Conservation (phyloP, 2,329 filamentous ascomycete species). For the Huntiella omanensis region DNA sequence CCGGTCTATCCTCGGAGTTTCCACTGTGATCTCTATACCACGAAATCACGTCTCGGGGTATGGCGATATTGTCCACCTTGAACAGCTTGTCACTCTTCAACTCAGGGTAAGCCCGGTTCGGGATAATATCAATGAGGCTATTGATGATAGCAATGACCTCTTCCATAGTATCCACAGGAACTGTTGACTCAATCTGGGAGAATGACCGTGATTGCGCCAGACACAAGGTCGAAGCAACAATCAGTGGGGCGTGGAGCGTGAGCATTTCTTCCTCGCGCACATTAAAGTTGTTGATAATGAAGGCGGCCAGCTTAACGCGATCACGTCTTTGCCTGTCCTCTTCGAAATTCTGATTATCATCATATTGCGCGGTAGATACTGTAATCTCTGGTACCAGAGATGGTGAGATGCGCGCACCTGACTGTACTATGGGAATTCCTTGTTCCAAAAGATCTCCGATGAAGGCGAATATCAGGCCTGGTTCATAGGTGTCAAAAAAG, state of each 20-base stretch:
- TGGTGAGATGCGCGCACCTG: conserved; percentile 22
- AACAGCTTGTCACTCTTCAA: conserved; percentile 11
- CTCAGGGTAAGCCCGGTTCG: conserved; percentile 39
- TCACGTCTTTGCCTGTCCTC: conserved; percentile 30
- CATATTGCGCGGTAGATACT: not conserved
- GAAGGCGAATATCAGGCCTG: conserved; percentile 78
- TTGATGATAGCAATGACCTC: conserved; percentile 30
- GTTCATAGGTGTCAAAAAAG: conserved; percentile 96
- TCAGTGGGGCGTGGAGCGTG: conserved; percentile 61
- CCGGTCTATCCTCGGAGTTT: conserved; percentile 40
- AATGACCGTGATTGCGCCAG: conserved; percentile 5
- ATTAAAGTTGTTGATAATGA: conserved; percentile 78
- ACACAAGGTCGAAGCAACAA: conserved; percentile 41
- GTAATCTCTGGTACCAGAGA: not conserved
- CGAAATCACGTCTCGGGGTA: conserved; percentile 39
- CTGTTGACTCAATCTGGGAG: not conserved
- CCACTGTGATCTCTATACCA: conserved; percentile 57
- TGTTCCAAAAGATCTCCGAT: conserved; percentile 49
- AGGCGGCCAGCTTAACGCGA: conserved; percentile 56
- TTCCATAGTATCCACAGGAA: conserved; percentile 13
- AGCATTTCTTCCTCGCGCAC: conserved; percentile 93
- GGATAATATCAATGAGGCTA: conserved; percentile 43
- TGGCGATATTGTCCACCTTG: conserved; percentile 18
- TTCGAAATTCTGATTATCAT: not conserved
- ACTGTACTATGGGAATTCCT: conserved; percentile 21